phyloP scores from a whole-genome alignment of 2,329 filamentous ascomycete genomes.

The Teratosphaeriaceae sp. region DNA sequence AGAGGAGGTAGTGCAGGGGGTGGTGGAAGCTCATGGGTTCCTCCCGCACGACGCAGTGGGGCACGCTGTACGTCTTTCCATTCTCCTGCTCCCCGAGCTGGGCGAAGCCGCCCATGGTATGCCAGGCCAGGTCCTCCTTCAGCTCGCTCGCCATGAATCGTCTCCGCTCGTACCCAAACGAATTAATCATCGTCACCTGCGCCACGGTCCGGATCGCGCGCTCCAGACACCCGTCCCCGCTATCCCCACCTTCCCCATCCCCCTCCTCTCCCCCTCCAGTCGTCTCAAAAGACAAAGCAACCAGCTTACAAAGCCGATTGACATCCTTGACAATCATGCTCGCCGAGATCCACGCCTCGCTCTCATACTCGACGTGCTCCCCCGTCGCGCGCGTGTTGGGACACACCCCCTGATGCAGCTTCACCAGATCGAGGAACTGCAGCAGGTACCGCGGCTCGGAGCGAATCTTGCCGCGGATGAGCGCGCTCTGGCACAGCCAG shows the following conservation, averaged over 20 bases:
- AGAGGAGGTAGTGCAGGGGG: constrained; percentile 89
- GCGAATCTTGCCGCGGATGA: constrained; percentile 79
- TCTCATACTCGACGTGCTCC: constrained; percentile 97
- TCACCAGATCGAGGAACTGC: constrained; percentile 92
- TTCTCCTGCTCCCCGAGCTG: too few species aligned
- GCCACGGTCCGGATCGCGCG: constrained; percentile 67
- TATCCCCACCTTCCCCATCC: constrained; percentile 1
- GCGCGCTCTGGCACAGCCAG: constrained; percentile 80
- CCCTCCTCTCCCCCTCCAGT: too few species aligned
- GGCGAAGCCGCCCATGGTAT: constrained; percentile 76
- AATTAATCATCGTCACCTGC: constrained; percentile 80
- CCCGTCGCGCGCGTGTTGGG: constrained; percentile 87
- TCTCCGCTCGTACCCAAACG: constrained; percentile 77
- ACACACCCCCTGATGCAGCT: constrained; percentile 94
- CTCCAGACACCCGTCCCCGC: constrained; percentile 43
- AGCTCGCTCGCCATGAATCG: constrained; percentile 84
- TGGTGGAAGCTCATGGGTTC: constrained; percentile 97
- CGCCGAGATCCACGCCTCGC: constrained; percentile 95
- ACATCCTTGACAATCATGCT: constrained; percentile 92
- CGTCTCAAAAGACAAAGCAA: constrained; percentile 78
- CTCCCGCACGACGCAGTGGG: constrained; percentile 82
- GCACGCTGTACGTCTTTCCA: constrained; percentile 52
- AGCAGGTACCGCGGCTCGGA: constrained; percentile 80
- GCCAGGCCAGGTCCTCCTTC: constrained; percentile 79
- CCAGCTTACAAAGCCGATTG: constrained; percentile 81